Evolutionary conservation across 352 stramenopile genomes (phyloP).

Genomic region (Phytopythium litorale): DNA sequence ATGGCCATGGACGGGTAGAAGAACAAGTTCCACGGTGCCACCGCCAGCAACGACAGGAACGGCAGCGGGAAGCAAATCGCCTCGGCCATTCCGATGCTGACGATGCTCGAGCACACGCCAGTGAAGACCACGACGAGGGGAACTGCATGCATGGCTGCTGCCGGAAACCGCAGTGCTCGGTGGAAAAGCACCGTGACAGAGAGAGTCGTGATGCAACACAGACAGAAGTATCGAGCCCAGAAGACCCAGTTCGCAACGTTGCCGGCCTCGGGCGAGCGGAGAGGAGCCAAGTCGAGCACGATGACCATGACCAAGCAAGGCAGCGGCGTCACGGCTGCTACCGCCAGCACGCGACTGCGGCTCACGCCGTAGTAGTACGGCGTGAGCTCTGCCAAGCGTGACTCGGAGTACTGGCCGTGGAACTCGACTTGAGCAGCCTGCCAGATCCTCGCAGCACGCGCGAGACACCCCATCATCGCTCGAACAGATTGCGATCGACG

Average conservation of each 20-base stretch:
- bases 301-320: conserved; percentile 8
- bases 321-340: conserved; percentile 9
- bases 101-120: background rate
- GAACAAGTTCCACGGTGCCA: background rate
- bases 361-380: conserved; percentile 5
- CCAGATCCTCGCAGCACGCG: too few relatives aligned
- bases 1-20: too few relatives aligned
- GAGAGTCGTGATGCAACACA: conserved; percentile 7
- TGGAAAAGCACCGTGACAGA: background rate
- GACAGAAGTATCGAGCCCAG: background rate
- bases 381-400: conserved; percentile 4
- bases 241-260: conserved; percentile 4
- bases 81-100: background rate
- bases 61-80: background rate
- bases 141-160: background rate
- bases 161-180: conserved; percentile 8
- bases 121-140: conserved; percentile 1
- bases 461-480: background rate
- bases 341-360: background rate
- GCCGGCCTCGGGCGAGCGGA: conserved; percentile 9
- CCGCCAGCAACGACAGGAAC: background rate
- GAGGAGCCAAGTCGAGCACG: conserved; percentile 6
- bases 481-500: background rate
- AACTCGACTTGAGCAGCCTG: conserved; percentile 14
- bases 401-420: conserved; percentile 11